Conservation (phyloP, 768 basidiomycete species). For the Mycena indigotica region DNA sequence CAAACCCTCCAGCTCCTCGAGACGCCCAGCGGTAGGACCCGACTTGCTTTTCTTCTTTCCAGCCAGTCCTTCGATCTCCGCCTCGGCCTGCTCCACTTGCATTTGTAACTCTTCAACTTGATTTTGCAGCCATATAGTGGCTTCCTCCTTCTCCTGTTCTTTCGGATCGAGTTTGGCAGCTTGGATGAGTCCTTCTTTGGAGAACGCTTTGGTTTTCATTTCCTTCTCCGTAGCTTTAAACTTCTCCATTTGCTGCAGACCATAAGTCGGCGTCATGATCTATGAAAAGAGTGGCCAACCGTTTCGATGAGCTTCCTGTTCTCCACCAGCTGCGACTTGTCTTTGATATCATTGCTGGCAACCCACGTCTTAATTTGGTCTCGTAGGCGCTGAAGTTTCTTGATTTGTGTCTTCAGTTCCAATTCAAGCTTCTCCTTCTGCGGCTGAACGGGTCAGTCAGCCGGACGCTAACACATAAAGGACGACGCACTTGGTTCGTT, state of each 20-base stretch:
- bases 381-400: conserved; percentile 83
- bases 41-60: conserved; percentile 87
- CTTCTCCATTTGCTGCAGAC: conserved; percentile 97
- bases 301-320: conserved; percentile 97
- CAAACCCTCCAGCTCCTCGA: conserved; percentile 81
- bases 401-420: conserved; percentile 97
- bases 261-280: conserved; percentile 19
- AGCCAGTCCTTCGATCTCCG: conserved; percentile 83
- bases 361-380: conserved; percentile 97
- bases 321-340: conserved; percentile 90
- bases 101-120: conserved; percentile 91
- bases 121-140: conserved; percentile 81
- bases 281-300: too few relatives aligned
- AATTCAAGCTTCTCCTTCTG: conserved; percentile 98
- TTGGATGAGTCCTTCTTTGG: conserved; percentile 95
- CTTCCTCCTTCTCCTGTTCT: conserved; percentile 94
- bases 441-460: conserved; percentile 42
- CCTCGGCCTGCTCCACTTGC: conserved; percentile 93
- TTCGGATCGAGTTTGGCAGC: conserved; percentile 95
- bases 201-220: conserved; percentile 99
- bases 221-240: conserved; percentile 99
- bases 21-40: conserved; percentile 65
- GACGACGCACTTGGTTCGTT: conserved; percentile 63
- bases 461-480: not conserved
- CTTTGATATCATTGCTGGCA: conserved; percentile 97